phyloP scores from a whole-genome alignment of 768 basidiomycete genomes.

The Harrya chromipes region DNA sequence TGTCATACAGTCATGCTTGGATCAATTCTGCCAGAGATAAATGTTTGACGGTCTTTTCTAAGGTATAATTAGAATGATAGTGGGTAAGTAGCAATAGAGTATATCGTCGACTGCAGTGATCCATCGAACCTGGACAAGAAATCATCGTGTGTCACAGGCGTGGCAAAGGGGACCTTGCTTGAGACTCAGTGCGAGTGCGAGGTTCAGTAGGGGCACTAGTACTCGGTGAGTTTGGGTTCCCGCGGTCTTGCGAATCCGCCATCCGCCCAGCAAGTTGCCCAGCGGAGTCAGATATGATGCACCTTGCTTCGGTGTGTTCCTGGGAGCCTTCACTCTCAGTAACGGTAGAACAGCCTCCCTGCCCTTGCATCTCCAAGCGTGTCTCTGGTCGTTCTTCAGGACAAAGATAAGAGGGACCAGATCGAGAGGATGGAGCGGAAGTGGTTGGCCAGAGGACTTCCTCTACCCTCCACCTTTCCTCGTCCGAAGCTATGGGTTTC shows the following conservation, averaged over 20 bases:
- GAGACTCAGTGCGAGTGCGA: no score
- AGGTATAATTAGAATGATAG: slow-evolving; percentile 7
- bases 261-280: no score
- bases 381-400: not conserved
- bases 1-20: no score
- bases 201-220: no score
- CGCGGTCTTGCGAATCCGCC: not conserved
- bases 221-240: not conserved
- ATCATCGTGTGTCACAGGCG: not conserved
- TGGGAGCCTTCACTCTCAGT: not conserved
- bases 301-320: not conserved
- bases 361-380: slow-evolving; percentile 2
- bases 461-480: slow-evolving; percentile 26
- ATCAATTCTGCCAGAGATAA: not conserved
- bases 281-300: no score
- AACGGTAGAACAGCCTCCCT: not conserved
- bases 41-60: not conserved
- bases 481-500: slow-evolving; percentile 18
- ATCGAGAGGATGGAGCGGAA: slow-evolving; percentile 2
- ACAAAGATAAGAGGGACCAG: not conserved
- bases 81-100: slow-evolving; percentile 2
- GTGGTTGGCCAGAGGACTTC: slow-evolving; percentile 20
- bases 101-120: not conserved
- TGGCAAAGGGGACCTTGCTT: no score
- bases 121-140: not conserved